These are phyloP conservation scores for Candida cerambycidarum DNA, from an alignment of 805 yeast species.

Conservation along the genomic window DNA sequence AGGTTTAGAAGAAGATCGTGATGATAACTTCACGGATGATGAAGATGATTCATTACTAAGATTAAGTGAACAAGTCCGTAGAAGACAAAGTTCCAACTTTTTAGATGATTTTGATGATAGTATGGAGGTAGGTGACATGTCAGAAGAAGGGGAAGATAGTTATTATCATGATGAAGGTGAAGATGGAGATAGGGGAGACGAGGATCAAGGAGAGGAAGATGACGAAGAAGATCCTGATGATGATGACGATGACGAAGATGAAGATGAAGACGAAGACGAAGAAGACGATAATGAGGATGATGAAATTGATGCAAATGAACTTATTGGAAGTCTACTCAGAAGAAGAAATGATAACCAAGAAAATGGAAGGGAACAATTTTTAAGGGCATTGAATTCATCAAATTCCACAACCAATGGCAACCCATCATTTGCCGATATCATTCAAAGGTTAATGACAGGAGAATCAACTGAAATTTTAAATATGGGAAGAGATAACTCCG, in stretches of 20 bases:
- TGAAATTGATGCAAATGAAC: constrained; percentile 16
- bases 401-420: constrained; percentile 1
- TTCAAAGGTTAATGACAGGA: constrained; percentile 35
- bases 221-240: constrained; percentile 7
- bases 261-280: constrained; percentile 17
- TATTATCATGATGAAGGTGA: constrained; percentile 19
- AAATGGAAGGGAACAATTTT: constrained; percentile 24
- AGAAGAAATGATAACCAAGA: constrained; percentile 14
- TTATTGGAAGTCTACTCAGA: constrained; percentile 21
- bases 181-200: constrained; percentile 17
- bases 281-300: constrained; percentile 15
- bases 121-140: constrained; percentile 6
- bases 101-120: constrained; percentile 4
- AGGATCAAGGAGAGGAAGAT: constrained; percentile 6
- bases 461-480: constrained; percentile 18
- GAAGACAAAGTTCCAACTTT: constrained; percentile 13
- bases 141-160: not conserved
- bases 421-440: constrained; percentile 30
- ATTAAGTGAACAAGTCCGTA: constrained; percentile 36
- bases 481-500: constrained; percentile 24
- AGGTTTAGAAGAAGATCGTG: constrained; percentile 6
- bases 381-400: constrained; percentile 26
- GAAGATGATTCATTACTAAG: constrained; percentile 34
- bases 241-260: constrained; percentile 21
- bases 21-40: constrained; percentile 15